Evolutionary conservation across 805 yeast species (phyloP), one percentile per base, ranked within the genome.

Genomic region (Sugiyamaella americana): DNA sequence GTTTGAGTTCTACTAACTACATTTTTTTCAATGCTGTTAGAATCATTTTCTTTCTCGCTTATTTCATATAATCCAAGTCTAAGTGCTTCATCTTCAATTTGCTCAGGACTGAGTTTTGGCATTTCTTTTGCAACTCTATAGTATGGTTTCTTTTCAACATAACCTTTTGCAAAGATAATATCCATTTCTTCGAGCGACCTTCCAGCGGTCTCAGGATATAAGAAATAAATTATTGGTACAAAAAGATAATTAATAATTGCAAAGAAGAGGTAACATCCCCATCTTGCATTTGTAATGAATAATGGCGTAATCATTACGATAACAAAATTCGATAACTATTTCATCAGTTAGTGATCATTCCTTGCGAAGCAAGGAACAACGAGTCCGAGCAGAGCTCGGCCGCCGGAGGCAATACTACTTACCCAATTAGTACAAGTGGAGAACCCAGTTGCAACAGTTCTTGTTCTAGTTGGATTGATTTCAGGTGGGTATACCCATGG

Each of bases 191-290:
- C 89, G 64, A 84, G 72, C 34, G 84, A 72, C 62, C 87, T 75
- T 42, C 87, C 87, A 26, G 84, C 79, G 38, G 88, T 82, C 68
- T 84, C 91, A 37, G 89, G 91, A 63, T 80, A 84, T 64, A 73
- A 76, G 67, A 81, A 74, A 73, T 67, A 80, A 51, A 78, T 78
- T 50, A 81, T 66, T 26, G 87, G 85, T 45, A 79, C 64, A 68
- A 78, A 82, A 40, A 50, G 51, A 58, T 74, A 73, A 69, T 83
- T 83, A 52, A 83, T 71, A 26, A 68, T 61, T 5, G 86, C 85
- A 64, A 84, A 84, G 66, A 84, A 77, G 43, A 82, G 63, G 65
- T 82, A 84, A 49, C 82, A 74, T 50, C 83, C 84, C 75, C 83
- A 80, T 48, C 72, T 69, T 44, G 63, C 52, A 37, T 51, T 53